Evolutionary conservation across 495 filamentous ascomycete species (phyloP).

Genomic region (Xylaria venustula): DNA sequence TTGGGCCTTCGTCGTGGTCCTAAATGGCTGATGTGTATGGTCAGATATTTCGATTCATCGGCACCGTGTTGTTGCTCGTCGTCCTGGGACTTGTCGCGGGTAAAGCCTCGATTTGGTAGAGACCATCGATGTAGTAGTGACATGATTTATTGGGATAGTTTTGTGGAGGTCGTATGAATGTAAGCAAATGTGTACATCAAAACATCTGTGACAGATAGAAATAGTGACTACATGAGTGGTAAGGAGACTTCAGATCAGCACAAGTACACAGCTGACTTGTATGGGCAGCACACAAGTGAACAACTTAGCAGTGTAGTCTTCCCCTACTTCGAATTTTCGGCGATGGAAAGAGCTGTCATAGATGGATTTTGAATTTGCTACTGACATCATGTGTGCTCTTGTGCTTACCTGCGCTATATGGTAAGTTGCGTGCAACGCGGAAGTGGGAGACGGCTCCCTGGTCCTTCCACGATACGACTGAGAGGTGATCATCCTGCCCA

Average conservation of each 20-base stretch:
- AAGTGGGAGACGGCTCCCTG: not conserved
- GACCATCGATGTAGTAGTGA: conserved; percentile 29
- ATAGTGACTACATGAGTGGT: not conserved
- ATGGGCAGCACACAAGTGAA: no score
- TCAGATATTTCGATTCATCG: conserved; percentile 15
- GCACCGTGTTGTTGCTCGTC: conserved; percentile 13
- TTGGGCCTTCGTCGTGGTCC: conserved; percentile 16
- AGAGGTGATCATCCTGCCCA: no score
- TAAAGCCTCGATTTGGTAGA: conserved; percentile 22
- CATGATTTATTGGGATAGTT: conserved; percentile 16
- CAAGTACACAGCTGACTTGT: not conserved
- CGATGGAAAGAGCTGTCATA: not conserved
- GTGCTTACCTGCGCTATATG: no score
- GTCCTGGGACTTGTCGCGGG: conserved; percentile 19
- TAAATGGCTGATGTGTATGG: conserved; percentile 18
- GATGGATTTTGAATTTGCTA: not conserved
- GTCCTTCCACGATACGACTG: not conserved
- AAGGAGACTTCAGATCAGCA: not conserved
- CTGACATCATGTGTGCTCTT: not conserved
- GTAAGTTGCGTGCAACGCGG: not conserved
- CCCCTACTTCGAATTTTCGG: no score
- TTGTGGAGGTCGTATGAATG: not conserved
- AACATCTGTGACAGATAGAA: not conserved
- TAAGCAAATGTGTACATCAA: not conserved
- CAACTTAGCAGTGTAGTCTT: no score